phyloP scores from a whole-genome alignment of 2,329 filamentous ascomycete genomes.

The Xenoacremonium recifei region DNA sequence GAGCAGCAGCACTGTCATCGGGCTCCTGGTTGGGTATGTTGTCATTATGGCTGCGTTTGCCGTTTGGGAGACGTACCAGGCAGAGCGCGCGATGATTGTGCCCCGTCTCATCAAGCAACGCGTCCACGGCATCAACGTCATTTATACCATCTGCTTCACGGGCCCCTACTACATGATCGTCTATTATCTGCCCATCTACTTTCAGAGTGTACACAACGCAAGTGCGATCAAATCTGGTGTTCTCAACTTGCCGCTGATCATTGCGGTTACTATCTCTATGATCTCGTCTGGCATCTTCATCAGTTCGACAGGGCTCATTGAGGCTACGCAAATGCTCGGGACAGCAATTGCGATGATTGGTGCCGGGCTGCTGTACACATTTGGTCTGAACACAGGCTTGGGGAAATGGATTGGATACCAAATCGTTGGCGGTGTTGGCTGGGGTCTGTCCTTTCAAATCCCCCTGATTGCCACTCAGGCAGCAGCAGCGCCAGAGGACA shows the following conservation, averaged over 20 bases:
- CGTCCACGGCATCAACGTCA: slow-evolving; percentile 24
- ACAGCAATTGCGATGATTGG: slow-evolving; percentile 30
- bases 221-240: slow-evolving; percentile 21
- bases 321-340: slow-evolving; percentile 33
- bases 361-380: slow-evolving; percentile 39
- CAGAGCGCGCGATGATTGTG: slow-evolving; percentile 33
- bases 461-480: slow-evolving; percentile 44
- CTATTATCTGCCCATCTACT: slow-evolving; percentile 49
- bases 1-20: neutral
- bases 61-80: neutral
- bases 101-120: slow-evolving; percentile 39
- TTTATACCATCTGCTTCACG: slow-evolving; percentile 13
- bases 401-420: slow-evolving; percentile 23
- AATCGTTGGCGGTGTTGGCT: slow-evolving; percentile 43
- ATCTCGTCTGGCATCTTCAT: slow-evolving; percentile 22
- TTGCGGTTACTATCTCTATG: slow-evolving; percentile 15
- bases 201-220: slow-evolving; percentile 40
- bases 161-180: slow-evolving; percentile 26
- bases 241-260: slow-evolving; percentile 18
- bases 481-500: slow-evolving; percentile 40
- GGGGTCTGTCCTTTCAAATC: slow-evolving; percentile 43
- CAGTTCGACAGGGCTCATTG: slow-evolving; percentile 35
- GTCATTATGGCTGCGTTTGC: neutral
- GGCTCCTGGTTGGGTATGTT: neutral
- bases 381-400: slow-evolving; percentile 13